phyloP scores from a whole-genome alignment of 768 basidiomycete genomes.

The Tremella mesenterica region DNA sequence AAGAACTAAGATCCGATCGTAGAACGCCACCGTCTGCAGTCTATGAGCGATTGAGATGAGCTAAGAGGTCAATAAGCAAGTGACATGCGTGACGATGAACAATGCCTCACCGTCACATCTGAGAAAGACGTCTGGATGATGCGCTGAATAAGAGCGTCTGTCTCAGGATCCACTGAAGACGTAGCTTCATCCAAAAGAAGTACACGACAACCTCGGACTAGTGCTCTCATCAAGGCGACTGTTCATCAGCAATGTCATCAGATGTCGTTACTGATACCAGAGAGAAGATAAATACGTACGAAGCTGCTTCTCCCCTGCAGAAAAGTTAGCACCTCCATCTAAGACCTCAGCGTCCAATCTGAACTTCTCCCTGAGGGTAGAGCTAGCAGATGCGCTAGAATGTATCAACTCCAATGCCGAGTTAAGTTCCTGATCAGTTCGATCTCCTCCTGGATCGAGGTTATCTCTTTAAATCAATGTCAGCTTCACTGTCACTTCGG shows the following conservation, averaged over 20 bases:
- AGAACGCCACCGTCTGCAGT: slow-evolving; percentile 38
- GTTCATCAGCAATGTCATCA: not conserved
- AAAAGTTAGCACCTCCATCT: slow-evolving; percentile 61
- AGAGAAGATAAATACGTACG: slow-evolving; percentile 16
- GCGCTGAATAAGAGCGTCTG: slow-evolving; percentile 55
- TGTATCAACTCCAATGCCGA: slow-evolving; percentile 60
- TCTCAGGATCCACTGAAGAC: slow-evolving; percentile 50
- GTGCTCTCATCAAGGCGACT: slow-evolving; percentile 55
- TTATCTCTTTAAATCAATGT: slow-evolving; percentile 41
- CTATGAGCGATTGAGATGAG: slow-evolving; percentile 31
- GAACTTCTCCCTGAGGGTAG: slow-evolving; percentile 55
- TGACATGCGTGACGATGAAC: not conserved
- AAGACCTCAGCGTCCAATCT: slow-evolving; percentile 56
- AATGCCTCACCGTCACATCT: slow-evolving; percentile 17
- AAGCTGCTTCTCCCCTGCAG: slow-evolving; percentile 60
- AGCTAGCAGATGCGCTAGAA: slow-evolving; percentile 37
- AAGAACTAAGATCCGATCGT: slow-evolving; percentile 42
- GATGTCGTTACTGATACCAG: not conserved
- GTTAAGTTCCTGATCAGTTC: slow-evolving; percentile 59
- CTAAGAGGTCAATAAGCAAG: slow-evolving; percentile 2
- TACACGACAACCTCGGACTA: slow-evolving; percentile 56
- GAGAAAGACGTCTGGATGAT: slow-evolving; percentile 58
- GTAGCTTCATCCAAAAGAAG: slow-evolving; percentile 54
- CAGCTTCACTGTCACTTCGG: not conserved
- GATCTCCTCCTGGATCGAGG: slow-evolving; percentile 53